Base-by-base conservation (phyloP, 345 rosid species). In the Nephelium lappaceum region DNA sequence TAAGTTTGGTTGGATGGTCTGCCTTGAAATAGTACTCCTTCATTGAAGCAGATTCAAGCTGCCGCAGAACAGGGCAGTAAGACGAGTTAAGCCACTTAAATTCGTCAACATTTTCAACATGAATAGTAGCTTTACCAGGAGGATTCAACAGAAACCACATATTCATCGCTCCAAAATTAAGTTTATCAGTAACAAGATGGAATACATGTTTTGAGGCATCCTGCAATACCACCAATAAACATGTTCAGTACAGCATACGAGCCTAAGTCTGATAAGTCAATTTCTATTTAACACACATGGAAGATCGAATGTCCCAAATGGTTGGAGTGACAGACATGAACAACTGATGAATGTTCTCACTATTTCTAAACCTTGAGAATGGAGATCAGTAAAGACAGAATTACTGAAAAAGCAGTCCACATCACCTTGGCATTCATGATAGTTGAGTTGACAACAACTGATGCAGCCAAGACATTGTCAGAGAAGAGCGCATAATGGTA, bases 381-480 rank as follows among this genome's bases (percentile, higher is more conserved):
- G 38, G 36, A 58, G 7, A 74, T 4, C 12, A 73, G 19, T 61
- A 0, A 38, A 27, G 58, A 60, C 23, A 71, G 11, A 24, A 16
- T 38, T 58, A 73, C 55, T 72, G 62, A 71, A 49, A 68, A 72
- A 78, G 61, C 60, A 49, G 72, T 73, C 71, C 63, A 74, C 38
- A 57, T 82, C 80, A 97, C 99, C 98, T 94, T 97, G 57, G 99
- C 97, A 80, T 97, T 97, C 88, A 81, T 80, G 82, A 94, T 77
- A 43, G 99, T 90, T 77, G 99, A 97, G 90, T 97, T 97, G 79
- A 97, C 98, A 81, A 97, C 99, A 69, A 97, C 98, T 66, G 99
- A 97, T 80, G 99, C 98, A 86, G 99, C 99, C 89, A 97, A 87
- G 70, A 97, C 99, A 85, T 97, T 97, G 86, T 97, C 99, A 16